Evolutionary conservation across 1,284 basidiomycete genomes (phyloP), one percentile per base, ranked within the genome.

Genomic region (Moniliella sp.): DNA sequence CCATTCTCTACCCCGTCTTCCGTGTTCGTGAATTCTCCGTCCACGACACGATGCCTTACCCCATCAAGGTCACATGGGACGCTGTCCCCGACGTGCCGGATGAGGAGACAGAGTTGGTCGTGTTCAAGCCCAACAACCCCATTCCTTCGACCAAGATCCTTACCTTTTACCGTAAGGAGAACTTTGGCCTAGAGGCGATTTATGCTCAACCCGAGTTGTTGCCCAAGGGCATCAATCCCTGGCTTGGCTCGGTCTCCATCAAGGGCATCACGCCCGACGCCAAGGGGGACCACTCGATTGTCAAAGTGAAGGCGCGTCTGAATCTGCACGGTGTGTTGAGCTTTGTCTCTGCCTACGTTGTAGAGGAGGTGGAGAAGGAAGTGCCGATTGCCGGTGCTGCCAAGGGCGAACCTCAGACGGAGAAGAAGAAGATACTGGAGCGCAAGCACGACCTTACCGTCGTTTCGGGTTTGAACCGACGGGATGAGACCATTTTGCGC

Each of bases 141-240:
- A 51, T 57, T 34, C 55, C 55, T 19, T 58, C 55, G 17, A 58
- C 55, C 42, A 58, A 58, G 48, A 55, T 58, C 34, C 46, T 58
- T 26, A 58, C 55, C 19, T 58, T 58, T 46, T 58, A 58, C 49
- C 53, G 55, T 40, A 58, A 58, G 49, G 51, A 57, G 32, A 48
- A 50, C 34, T 58, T 58, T 34, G 43, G 43, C 21, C 46, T 58
- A 31, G 44, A 56, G 37, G 55, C 51, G 3, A 39, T 46, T 34
- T 58, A 58, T 40, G 47, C 53, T 27, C 28, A 45, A 18, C 45
- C 49, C 21, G 43, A 44, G 5, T 33, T 34, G 34, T 37, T 57
- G 29, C 55, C 55, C 11, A 28, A 38, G 34, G 55, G 55, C 30
- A 49, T 46, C 36, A 52, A 57, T 46, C 51, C 55, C 11, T 50